phyloP scores from a whole-genome alignment of 225 moss, liverwort and hornwort genomes.

The Sphagnum contortum region DNA sequence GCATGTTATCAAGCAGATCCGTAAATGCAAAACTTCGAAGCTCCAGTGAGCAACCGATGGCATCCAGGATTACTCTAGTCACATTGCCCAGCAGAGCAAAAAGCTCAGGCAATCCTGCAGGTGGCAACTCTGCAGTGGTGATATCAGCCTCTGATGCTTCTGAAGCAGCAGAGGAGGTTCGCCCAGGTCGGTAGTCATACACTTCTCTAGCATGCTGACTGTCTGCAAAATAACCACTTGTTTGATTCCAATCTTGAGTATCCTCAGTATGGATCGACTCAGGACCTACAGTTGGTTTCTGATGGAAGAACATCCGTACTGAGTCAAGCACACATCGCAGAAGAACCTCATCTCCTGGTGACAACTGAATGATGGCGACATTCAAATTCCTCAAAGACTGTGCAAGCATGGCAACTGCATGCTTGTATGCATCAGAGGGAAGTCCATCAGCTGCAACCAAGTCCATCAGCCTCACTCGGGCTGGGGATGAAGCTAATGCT shows the following conservation, averaged over 20 bases:
- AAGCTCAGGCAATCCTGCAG: conserved; percentile 81
- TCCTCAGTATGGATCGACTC: conserved; percentile 72
- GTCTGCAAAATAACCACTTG: conserved; percentile 79
- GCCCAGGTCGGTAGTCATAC: conserved; percentile 85
- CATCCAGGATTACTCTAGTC: conserved; percentile 75
- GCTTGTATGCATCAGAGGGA: conserved; percentile 81
- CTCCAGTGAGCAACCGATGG: conserved; percentile 86
- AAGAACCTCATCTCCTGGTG: conserved; percentile 71
- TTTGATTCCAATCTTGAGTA: conserved; percentile 82
- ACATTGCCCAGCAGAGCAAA: conserved; percentile 70
- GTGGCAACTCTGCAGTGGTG: conserved; percentile 58
- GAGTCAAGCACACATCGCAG: conserved; percentile 94
- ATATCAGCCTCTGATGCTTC: conserved; percentile 20
- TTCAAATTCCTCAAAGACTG: conserved; percentile 82
- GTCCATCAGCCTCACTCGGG: conserved; percentile 85
- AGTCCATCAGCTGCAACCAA: conserved; percentile 83
- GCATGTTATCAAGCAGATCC: conserved; percentile 90
- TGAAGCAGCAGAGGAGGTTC: conserved; percentile 37
- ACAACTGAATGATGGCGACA: conserved; percentile 71
- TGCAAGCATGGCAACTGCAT: conserved; percentile 59
- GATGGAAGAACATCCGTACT: conserved; percentile 94
- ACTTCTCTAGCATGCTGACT: conserved; percentile 81
- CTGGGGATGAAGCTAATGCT: conserved; percentile 76
- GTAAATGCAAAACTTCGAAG: conserved; percentile 87
- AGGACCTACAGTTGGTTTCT: conserved; percentile 62